Base-by-base conservation (phyloP, 257 asterid genomes). In the Solanum piurae region DNA sequence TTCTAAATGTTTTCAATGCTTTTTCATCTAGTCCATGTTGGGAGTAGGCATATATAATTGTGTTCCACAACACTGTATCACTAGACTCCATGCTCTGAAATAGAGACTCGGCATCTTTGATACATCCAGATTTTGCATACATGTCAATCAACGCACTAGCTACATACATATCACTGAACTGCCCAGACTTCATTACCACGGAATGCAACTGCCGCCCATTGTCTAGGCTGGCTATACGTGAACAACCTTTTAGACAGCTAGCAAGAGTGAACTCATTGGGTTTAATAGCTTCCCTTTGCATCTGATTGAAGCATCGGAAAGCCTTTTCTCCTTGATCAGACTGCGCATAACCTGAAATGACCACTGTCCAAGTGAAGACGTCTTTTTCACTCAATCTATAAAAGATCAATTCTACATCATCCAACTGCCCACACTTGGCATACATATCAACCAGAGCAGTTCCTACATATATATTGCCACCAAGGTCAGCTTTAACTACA, bases 1-100 rank as follows among this genome's bases (percentile, higher is more conserved):
- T 68, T 84, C 89, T 87, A 55, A 93, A 96, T 76, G 92, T 90
- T 88, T 85, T 88, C 89, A 96, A 93, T 83, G 99, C 96, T 92
- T 93, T 93, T 9, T 90, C 93, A 75, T 91, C 93, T 86, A 89
- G 92, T 69, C 98, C 99, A 21, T 96, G 98, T 68, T 93, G 94
- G 88, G 99, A 94, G 89, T 92, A 93, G 40, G 93, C 95, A 72
- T 90, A 90, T 88, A 96, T 96, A 79, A 96, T 94, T 33, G 98
- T 95, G 94, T 95, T 96, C 99, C 98, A 96, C 88, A 92, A 86
- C 82, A 94, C 96, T 27, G 95, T 93, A 89, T 96, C 98, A 82
- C 72, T 73, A 7, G 89, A 87, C 25, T 69, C 85, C 84, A 79
- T 66, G 88, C 89, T 90, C 68, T 89, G 69, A 87, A 96, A 96